phyloP scores from a whole-genome alignment of 805 yeast genomes.

The Wickerhamomyces canadensis region DNA sequence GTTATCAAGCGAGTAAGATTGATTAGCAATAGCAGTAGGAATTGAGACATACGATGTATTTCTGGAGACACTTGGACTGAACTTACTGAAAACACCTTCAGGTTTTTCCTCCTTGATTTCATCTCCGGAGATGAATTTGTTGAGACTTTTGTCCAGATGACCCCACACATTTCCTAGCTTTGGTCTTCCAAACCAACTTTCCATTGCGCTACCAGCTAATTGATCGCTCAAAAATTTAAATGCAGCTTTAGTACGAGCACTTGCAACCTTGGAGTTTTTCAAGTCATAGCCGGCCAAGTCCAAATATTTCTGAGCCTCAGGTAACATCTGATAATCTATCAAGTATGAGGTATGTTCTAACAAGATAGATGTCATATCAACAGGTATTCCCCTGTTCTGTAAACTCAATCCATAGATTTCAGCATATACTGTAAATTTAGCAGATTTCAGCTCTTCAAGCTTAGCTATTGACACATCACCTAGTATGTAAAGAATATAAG shows the following conservation, averaged over 20 bases:
- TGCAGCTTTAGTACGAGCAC: conserved; percentile 28
- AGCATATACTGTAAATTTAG: conserved; percentile 26
- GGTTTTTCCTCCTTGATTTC: conserved; percentile 39
- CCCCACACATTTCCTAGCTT: conserved; percentile 85
- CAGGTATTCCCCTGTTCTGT: conserved; percentile 20
- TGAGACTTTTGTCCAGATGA: conserved; percentile 73
- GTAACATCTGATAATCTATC: conserved; percentile 57
- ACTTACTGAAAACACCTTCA: conserved; percentile 61
- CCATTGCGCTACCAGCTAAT: conserved; percentile 42
- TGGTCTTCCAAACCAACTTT: conserved; percentile 78
- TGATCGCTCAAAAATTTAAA: conserved; percentile 39
- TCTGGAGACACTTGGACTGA: conserved; percentile 65
- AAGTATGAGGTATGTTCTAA: conserved; percentile 62
- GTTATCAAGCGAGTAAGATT: conserved; percentile 6
- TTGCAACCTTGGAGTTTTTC: conserved; percentile 33
- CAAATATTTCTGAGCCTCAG: conserved; percentile 57
- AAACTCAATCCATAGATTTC: conserved; percentile 20
- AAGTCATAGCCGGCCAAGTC: conserved; percentile 42
- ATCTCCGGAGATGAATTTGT: conserved; percentile 82
- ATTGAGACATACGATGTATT: conserved; percentile 29
- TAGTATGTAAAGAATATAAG: conserved; percentile 41
- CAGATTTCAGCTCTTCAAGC: conserved; percentile 8
- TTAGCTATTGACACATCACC: conserved; percentile 41
- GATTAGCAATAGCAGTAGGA: conserved; percentile 4
- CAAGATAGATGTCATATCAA: conserved; percentile 53